These are phyloP conservation scores for Fusarium avenaceum DNA, from an alignment of 2,329 filamentous ascomycete species.

Conservation along the genomic window DNA sequence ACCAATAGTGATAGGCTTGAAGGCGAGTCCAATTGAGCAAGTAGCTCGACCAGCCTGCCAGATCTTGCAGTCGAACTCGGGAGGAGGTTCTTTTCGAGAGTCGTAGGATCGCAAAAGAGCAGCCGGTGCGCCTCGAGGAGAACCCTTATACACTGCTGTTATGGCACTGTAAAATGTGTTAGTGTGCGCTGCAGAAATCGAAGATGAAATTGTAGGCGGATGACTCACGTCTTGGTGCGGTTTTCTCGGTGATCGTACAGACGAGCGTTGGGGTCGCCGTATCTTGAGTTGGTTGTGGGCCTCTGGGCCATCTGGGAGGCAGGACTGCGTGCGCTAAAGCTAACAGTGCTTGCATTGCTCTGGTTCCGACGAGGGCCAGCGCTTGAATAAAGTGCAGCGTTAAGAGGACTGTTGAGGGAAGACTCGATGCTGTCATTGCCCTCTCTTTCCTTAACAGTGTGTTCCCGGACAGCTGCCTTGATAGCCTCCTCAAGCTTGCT, in stretches of 20 bases:
- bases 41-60: slow-evolving; percentile 99
- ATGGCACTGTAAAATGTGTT: slow-evolving; percentile 74
- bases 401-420: slow-evolving; percentile 59
- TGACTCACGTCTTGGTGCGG: slow-evolving; percentile 87
- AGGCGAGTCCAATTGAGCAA: slow-evolving; percentile 88
- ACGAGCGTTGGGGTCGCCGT: slow-evolving; percentile 85
- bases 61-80: slow-evolving; percentile 93
- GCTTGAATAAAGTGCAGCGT: slow-evolving; percentile 58
- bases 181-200: slow-evolving; percentile 7
- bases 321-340: slow-evolving; percentile 78
- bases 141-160: slow-evolving; percentile 91
- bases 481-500: slow-evolving; percentile 96
- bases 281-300: slow-evolving; percentile 68
- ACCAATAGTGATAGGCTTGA: slow-evolving; percentile 95
- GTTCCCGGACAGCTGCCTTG: slow-evolving; percentile 85
- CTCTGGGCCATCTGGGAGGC: slow-evolving; percentile 66
- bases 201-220: background rate
- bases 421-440: slow-evolving; percentile 77
- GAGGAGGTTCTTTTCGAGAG: slow-evolving; percentile 88
- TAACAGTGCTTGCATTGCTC: slow-evolving; percentile 86
- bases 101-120: slow-evolving; percentile 93
- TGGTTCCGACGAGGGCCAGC: slow-evolving; percentile 71
- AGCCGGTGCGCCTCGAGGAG: slow-evolving; percentile 74
- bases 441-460: slow-evolving; percentile 83
- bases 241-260: slow-evolving; percentile 91